phyloP scores from a whole-genome alignment of 1,284 basidiomycete genomes.

The Apiotrichum sp. region DNA sequence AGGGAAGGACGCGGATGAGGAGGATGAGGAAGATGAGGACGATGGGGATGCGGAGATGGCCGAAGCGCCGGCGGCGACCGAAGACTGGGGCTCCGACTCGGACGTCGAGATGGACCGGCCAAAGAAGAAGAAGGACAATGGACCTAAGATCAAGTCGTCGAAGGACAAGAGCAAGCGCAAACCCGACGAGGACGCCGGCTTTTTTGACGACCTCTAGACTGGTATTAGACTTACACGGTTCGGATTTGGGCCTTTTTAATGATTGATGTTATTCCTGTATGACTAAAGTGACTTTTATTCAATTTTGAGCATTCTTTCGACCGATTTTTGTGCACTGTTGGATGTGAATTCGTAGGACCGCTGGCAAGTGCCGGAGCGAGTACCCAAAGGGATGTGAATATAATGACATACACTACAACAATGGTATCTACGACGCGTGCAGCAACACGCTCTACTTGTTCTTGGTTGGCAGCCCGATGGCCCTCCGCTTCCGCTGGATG shows the following conservation, averaged over 20 bases:
- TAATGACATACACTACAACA: neutral
- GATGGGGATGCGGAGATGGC: slow-evolving; percentile 8
- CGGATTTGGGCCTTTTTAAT: neutral
- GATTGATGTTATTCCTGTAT: slow-evolving; percentile 1
- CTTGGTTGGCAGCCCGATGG: slow-evolving; percentile 15
- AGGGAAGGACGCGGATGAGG: slow-evolving; percentile 46
- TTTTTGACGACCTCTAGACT: slow-evolving; percentile 55
- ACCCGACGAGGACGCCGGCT: slow-evolving; percentile 54
- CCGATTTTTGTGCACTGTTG: too few relatives aligned
- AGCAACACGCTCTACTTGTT: neutral
- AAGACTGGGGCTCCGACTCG: slow-evolving; percentile 12
- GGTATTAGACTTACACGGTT: too few relatives aligned
- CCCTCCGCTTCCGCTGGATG: slow-evolving; percentile 48
- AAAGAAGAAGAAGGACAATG: slow-evolving; percentile 28
- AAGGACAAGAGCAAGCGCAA: slow-evolving; percentile 10
- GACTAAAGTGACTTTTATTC: too few relatives aligned
- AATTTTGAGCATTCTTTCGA: too few relatives aligned
- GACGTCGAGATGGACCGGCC: slow-evolving; percentile 22
- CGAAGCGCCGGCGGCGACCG: slow-evolving; percentile 13
- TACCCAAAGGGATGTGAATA: neutral
- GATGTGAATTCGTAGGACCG: too few relatives aligned
- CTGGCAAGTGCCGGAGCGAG: too few relatives aligned
- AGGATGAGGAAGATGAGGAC: slow-evolving; percentile 50
- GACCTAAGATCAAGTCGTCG: slow-evolving; percentile 34
- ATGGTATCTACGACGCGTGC: neutral